Evolutionary conservation across 441 rosid species (phyloP).

Genomic region (Pelargonium cotyledonis): DNA sequence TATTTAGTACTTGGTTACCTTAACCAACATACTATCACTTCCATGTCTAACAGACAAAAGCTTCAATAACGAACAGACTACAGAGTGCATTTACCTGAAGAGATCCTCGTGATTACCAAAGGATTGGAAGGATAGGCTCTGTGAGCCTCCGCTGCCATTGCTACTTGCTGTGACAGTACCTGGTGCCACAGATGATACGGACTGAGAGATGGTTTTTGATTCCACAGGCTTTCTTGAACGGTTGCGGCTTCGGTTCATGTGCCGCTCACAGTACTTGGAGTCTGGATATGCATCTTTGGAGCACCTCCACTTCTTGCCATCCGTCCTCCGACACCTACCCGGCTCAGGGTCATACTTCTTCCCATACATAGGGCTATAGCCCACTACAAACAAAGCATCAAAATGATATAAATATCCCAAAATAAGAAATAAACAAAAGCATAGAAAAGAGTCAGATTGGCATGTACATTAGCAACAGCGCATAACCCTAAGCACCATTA

Average conservation of each 20-base stretch:
- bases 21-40: background rate
- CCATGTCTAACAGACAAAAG: background rate
- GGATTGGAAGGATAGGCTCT: conserved; percentile 20
- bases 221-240: conserved; percentile 99
- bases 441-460: background rate
- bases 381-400: background rate
- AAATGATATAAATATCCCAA: background rate
- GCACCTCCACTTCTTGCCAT: conserved; percentile 99
- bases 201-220: conserved; percentile 34
- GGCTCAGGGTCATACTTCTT: conserved; percentile 89
- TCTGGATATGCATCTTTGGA: conserved; percentile 91
- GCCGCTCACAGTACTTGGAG: conserved; percentile 95
- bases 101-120: conserved; percentile 12
- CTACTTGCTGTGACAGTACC: conserved; percentile 24
- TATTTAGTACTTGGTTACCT: background rate
- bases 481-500: too few relatives aligned
- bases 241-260: conserved; percentile 97
- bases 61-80: background rate
- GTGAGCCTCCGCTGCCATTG: conserved; percentile 21
- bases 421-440: background rate
- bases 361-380: background rate
- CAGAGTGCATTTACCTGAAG: background rate
- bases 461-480: background rate
- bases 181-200: conserved; percentile 19
- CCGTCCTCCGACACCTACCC: conserved; percentile 91